A percentile compares a stretch with the other conserved stretches of the same genome.
These are phyloP conservation scores for Cordyceps tenuipes DNA, from an alignment of 2,329 filamentous ascomycete species.

Conservation along the genomic window DNA sequence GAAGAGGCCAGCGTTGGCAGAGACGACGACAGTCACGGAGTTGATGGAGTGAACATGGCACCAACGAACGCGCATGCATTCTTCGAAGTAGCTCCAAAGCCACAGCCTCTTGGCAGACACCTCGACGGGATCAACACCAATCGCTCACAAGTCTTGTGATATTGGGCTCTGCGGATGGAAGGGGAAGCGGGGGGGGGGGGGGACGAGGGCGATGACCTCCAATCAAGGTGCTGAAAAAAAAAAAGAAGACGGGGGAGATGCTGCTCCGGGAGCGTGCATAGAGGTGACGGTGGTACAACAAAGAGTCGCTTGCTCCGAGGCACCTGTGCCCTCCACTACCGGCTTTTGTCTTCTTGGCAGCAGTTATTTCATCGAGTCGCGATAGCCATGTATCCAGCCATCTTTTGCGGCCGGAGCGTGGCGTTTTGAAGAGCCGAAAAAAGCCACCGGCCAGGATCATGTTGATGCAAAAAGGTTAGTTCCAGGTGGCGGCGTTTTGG, in stretches of 20 bases:
- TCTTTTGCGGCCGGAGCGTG: not conserved
- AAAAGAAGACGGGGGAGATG: too few relatives aligned
- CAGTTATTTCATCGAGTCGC: not conserved
- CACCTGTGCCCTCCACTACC: not conserved
- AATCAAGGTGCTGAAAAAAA: not conserved
- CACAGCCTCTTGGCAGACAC: slow-evolving; percentile 2
- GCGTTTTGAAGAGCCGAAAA: not conserved
- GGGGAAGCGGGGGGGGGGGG: not conserved
- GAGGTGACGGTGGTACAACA: not conserved
- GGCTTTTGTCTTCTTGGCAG: not conserved
- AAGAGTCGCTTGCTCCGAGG: not conserved
- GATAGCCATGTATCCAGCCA: not conserved
- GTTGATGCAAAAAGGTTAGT: not conserved
- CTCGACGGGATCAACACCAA: not conserved
- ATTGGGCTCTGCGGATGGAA: not conserved
- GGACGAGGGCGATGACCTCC: not conserved
- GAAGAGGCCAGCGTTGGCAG: not conserved
- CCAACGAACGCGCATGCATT: not conserved
- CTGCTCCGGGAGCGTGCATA: not conserved
- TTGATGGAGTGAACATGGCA: not conserved
- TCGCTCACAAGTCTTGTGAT: not conserved
- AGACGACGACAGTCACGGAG: not conserved
- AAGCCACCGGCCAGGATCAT: not conserved
- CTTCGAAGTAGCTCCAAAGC: not conserved
- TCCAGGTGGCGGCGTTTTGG: not conserved